Base-by-base conservation (phyloP, 176 grass and related monocot species). In the Alloteropsis semialata region DNA sequence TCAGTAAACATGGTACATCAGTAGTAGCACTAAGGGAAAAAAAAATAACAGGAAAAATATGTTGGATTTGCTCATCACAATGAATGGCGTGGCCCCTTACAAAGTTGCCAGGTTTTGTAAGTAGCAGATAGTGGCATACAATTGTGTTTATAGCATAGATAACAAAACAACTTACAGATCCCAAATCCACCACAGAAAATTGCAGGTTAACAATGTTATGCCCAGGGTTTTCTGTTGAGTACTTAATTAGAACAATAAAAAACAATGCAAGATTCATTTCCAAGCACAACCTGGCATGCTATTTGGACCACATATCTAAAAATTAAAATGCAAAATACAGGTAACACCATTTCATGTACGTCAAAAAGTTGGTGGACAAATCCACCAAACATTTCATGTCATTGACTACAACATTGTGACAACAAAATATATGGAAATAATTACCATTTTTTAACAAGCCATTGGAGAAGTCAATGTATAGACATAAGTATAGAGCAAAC, bases 1-100 rank as follows among this genome's bases (percentile, higher is more conserved):
- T 43, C 69, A 67, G 48, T 83, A 86, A 86, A 77, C 33, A 81
- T 56, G 18, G 10, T 69, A 22, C 32, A 49, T 18, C n/a, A 39
- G 8, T 39, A 66, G 15, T 29, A 61, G 22, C 27, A 48, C 34
- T 32, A 65, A 72, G 8, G n/a, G n/a, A n/a, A n/a, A 27, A 63
- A 67, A 32, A 39, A 28, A 36, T 10, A 57, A 14, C 22, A 66
- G 19, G 42, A 60, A 10, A 84, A 79, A 69, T 37, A 59, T 1
- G 28, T 8, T 70, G 17, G 77, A 71, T 33, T 70, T 76, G 76
- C 11, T 81, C 65, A 30, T 63, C 25, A 11, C 19, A 77, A 58
- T 2, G n/a, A 65, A n/a, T 43, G 55, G 42, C 34, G 42, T 14
- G 8, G 44, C 16, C 15, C 38, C 22, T 6, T 39, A 56, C 42